Base-by-base conservation (phyloP, 176 grass and related monocot species). In the Bromus sterilis region DNA sequence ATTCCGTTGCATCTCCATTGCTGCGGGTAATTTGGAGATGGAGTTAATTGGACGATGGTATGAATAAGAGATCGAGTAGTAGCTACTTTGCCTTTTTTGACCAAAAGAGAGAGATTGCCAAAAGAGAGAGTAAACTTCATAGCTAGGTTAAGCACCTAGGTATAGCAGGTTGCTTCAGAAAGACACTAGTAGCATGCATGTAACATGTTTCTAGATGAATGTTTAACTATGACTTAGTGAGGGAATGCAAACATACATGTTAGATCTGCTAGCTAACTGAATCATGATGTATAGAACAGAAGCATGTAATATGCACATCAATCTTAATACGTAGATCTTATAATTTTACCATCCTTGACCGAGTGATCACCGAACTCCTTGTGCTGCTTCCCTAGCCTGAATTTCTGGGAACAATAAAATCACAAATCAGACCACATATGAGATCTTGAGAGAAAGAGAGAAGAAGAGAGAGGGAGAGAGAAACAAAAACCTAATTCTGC, bases 361-460 rank as follows among this genome's bases (percentile, higher is more conserved):
- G 91, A 88, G 70, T 91, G 96, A 40, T 95, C 96, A 34, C 83
- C 91, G 41, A 95, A 99, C 41, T 99, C 96, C 71, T 91, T 99
- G 60, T 95, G 93, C 73, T 99, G 96, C 89, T 99, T 99, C 77
- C 96, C 96, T 74, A 93, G 85, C 63, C 96, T 80, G 82, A 99
- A 99, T 93, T 99, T 99, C 96, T 88, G 56, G 56, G 64, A 33
- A 29, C 7, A 46, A 80, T 48, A 76, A 41, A 67, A 84, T 4
- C 18, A 58, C 0, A 84, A 34, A 65, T 76, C 30, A 87, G 44
- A 74, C 7, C 20, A 81, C 11, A 79, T 32, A 79, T 35, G 6
- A 51, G 77, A 79, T 71, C 40, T 18, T 21, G 69, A 46, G n/a
- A 15, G 36, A 53, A 2, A 21, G 43, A 9, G 74, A 61, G 24